Conservation (phyloP, 441 rosid species). For the Mallotus japonicus region DNA sequence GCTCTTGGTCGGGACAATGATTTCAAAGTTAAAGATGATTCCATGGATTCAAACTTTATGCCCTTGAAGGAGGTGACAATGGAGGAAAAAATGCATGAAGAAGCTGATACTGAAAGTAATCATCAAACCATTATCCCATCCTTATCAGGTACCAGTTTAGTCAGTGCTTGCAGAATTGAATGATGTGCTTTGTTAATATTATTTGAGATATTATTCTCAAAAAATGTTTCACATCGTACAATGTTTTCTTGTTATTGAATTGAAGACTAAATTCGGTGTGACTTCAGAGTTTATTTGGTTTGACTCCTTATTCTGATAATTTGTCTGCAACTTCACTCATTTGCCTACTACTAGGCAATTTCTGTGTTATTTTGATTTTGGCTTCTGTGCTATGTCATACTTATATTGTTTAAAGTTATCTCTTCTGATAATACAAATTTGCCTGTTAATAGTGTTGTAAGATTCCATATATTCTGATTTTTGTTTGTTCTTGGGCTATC, state of each 20-base stretch:
- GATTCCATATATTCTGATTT: too few species aligned
- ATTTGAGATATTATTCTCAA: not conserved
- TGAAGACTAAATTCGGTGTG: not conserved
- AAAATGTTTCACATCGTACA: not conserved
- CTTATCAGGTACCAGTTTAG: slow-evolving; percentile 42
- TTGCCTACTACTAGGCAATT: too few species aligned
- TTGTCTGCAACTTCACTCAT: too few species aligned
- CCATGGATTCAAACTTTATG: slow-evolving; percentile 28
- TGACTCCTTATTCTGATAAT: too few species aligned
- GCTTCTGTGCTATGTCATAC: too few species aligned
- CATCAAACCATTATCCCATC: slow-evolving; percentile 21
- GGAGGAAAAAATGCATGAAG: slow-evolving; percentile 38
- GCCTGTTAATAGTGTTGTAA: too few species aligned
- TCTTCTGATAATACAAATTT: too few species aligned
- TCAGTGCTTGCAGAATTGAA: not conserved
- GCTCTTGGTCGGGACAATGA: slow-evolving; percentile 18
- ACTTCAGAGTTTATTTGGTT: too few species aligned
- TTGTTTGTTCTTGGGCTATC: too few species aligned
- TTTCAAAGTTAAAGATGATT: slow-evolving; percentile 28
- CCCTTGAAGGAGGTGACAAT: slow-evolving; percentile 29
- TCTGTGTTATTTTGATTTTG: too few species aligned
- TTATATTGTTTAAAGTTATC: not conserved
- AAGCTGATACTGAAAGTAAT: slow-evolving; percentile 34
- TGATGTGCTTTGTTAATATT: not conserved
- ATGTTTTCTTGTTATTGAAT: not conserved